Base-by-base conservation (phyloP, 140 eudicot species). In the Senecio squalidus region DNA sequence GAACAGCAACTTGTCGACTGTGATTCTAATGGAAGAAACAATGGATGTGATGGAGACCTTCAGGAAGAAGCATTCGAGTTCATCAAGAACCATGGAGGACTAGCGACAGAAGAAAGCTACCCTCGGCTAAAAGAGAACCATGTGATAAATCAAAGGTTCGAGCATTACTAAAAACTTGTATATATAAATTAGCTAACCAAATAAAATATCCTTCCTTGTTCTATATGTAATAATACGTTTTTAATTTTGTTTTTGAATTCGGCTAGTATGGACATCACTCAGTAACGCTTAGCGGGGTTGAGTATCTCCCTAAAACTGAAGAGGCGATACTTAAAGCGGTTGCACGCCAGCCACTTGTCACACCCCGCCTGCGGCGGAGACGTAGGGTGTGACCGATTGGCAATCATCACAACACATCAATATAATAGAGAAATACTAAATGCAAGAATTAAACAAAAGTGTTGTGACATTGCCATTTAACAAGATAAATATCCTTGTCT, bases 101-200 rank as follows among this genome's bases (percentile, higher is more conserved):
- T 88, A 43, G 66, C 88, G 30, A 73, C 86, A 9, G 88, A 77
- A 67, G 58, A 49, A 5, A 58, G 28, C 72, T 89, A 84, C 62
- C 96, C 97, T 57, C 7, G 10, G 84, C 73, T 30, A 38, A 16
- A 28, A 80, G 62, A 60, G 85, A 74, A 38, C 47, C 27, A 5
- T 88, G 96, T 25, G 75, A 72, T 33, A 13, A 14, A 45, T 6
- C 58, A 14, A 89, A 85, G 93, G 97, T 60, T n/a, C n/a, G n/a
- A n/a, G n/a, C n/a, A n/a, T n/a, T n/a, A n/a, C n/a, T n/a, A n/a
- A n/a, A n/a, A n/a, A n/a, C n/a, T n/a, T n/a, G n/a, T n/a, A n/a
- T n/a, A n/a, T n/a, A n/a, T n/a, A n/a, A n/a, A n/a, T n/a, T n/a
- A n/a, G n/a, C n/a, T n/a, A 41, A 8, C 9, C 22, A 41, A 41